Conservation (phyloP, 73 alveolate genomes). For the Paramecium sexaurelia region DNA sequence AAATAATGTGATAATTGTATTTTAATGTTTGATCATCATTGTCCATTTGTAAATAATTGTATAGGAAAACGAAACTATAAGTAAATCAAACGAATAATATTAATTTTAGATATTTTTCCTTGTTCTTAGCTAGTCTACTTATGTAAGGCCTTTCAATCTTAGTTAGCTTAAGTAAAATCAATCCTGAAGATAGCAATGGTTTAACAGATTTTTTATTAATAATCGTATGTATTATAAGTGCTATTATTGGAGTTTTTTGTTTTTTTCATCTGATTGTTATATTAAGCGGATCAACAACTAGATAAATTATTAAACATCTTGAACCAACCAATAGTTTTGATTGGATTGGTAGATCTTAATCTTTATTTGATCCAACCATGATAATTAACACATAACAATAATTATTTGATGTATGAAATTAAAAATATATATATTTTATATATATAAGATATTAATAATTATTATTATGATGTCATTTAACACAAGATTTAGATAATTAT, state of each 20-base stretch:
- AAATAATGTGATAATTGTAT: conserved; percentile 82
- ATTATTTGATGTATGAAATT: background rate
- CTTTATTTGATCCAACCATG: conserved; percentile 8
- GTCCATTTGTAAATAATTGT: conserved; percentile 89
- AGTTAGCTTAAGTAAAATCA: background rate
- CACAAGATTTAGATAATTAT: background rate
- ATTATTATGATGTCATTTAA: background rate
- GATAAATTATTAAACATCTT: background rate
- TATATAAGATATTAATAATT: background rate
- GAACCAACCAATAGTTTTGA: conserved; percentile 22
- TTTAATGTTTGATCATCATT: conserved; percentile 83
- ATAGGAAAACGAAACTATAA: conserved; percentile 80
- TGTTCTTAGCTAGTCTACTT: background rate
- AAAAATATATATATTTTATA: background rate
- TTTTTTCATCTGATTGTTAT: conserved; percentile 18
- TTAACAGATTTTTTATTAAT: background rate
- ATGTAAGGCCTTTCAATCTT: background rate
- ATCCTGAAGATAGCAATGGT: background rate
- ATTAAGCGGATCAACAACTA: background rate
- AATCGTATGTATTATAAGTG: background rate
- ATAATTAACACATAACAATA: background rate
- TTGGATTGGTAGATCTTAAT: conserved; percentile 1
- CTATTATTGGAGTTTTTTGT: conserved; percentile 1
- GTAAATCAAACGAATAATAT: background rate
- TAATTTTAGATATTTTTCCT: conserved; percentile 9